Percentiles rank a stretch among this genome's conserved stretches.
These are phyloP conservation scores for Graphiopsis chlorocephala DNA, from an alignment of 2,329 filamentous ascomycete species.

Conservation along the genomic window DNA sequence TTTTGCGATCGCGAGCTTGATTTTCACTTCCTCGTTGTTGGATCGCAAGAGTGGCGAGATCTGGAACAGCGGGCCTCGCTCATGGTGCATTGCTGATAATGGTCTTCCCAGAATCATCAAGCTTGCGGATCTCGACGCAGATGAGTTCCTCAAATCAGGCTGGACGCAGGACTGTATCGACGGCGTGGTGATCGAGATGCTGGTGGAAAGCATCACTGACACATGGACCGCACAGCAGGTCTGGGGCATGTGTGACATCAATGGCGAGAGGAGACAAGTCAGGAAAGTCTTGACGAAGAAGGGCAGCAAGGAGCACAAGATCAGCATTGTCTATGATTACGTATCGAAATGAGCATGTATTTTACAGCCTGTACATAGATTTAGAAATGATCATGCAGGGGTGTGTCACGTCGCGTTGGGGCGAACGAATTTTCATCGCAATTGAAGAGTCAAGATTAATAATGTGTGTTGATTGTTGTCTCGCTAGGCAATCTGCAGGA, in stretches of 20 bases:
- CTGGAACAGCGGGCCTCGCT: neutral
- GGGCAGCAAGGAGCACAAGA: conserved; percentile 37
- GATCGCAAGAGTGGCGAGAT: neutral
- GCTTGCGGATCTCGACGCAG: conserved; percentile 38
- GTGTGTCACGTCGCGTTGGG: neutral
- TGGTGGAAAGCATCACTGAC: conserved; percentile 47
- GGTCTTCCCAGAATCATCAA: conserved; percentile 34
- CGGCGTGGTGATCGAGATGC: conserved; percentile 47
- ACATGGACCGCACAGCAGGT: conserved; percentile 57
- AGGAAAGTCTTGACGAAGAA: conserved; percentile 38
- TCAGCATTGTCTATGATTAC: conserved; percentile 46
- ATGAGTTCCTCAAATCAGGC: conserved; percentile 54
- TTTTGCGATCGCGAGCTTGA: neutral
- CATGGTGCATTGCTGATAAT: neutral
- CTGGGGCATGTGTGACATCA: conserved; percentile 47
- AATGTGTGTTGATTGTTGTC: neutral
- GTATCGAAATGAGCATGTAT: conserved; percentile 12
- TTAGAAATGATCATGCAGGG: neutral
- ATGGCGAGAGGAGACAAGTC: conserved; percentile 42
- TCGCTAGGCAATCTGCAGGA: neutral
- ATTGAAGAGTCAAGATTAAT: neutral
- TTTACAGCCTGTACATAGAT: neutral
- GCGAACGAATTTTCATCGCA: neutral
- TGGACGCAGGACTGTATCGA: conserved; percentile 57
- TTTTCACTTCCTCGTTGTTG: neutral